Evolutionary conservation across 2,329 filamentous ascomycete species (phyloP).

Genomic region (Sporothrix protearum): DNA sequence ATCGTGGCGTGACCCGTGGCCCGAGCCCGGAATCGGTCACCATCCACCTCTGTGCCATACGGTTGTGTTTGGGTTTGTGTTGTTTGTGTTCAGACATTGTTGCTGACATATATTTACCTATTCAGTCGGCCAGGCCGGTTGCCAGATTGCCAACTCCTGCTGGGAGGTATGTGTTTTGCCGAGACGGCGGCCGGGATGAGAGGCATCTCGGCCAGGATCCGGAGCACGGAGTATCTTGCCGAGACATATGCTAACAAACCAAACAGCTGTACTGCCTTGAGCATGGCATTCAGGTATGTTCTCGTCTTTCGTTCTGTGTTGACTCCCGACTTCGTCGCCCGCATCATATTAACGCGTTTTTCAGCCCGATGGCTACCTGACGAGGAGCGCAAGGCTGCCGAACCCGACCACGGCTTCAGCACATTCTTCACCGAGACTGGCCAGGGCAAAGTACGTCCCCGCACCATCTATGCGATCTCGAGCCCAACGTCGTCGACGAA

Average conservation of each 20-base stretch:
- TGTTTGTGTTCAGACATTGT: too few relatives aligned
- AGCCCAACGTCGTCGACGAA: constrained; percentile 99
- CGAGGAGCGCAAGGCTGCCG: constrained; percentile 93
- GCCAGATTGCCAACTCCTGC: constrained; percentile 99
- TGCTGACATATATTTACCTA: constrained; percentile 50
- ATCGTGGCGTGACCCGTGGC: constrained; percentile 17
- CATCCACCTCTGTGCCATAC: not conserved
- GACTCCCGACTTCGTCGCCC: not conserved
- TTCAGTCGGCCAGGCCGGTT: constrained; percentile 98
- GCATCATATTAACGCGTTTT: constrained; percentile 37
- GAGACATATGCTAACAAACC: constrained; percentile 18
- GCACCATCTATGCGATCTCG: constrained; percentile 99
- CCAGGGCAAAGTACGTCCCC: constrained; percentile 98
- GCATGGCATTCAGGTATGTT: constrained; percentile 93
- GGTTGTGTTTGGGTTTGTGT: not conserved
- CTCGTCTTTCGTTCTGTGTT: constrained; percentile 21
- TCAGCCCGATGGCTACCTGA: constrained; percentile 97
- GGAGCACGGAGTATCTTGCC: not conserved
- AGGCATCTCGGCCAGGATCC: not conserved
- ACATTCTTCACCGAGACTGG: constrained; percentile 99
- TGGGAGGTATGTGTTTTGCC: constrained; percentile 80
- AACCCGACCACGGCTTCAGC: constrained; percentile 96
- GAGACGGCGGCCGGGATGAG: not conserved
- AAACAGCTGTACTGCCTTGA: constrained; percentile 96
- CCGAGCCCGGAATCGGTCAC: not conserved